Conservation (phyloP, 345 rosid genomes). For the Raphanus raphanistrum region DNA sequence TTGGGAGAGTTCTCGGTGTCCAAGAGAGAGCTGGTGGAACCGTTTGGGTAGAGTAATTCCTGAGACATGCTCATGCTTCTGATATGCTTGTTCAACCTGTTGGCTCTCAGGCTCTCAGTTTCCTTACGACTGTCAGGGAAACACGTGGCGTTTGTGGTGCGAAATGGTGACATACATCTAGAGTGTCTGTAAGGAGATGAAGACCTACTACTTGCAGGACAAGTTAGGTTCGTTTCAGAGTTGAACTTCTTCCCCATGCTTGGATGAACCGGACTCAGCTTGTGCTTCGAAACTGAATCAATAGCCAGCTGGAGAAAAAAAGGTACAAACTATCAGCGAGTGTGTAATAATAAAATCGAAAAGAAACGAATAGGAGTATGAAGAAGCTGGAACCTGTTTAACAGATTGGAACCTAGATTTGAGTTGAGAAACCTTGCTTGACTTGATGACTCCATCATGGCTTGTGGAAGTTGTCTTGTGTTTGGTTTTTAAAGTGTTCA, state of each 20-base stretch:
- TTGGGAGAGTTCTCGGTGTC: slow-evolving; percentile 49
- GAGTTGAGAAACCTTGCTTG: slow-evolving; percentile 44
- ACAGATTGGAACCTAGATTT: slow-evolving; percentile 49
- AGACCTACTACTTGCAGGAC: slow-evolving; percentile 43
- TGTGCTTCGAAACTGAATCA: slow-evolving; percentile 45
- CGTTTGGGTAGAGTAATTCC: slow-evolving; percentile 45
- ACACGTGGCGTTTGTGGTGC: slow-evolving; percentile 42
- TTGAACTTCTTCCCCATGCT: neutral
- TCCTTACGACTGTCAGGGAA: slow-evolving; percentile 59
- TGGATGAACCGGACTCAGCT: slow-evolving; percentile 41
- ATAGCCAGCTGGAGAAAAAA: slow-evolving; percentile 47
- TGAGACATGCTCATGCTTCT: slow-evolving; percentile 50
- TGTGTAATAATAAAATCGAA: neutral
- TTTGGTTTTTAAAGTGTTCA: slow-evolving; percentile 14
- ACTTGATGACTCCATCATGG: slow-evolving; percentile 43
- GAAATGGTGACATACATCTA: slow-evolving; percentile 54
- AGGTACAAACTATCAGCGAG: slow-evolving; percentile 22
- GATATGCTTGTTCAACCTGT: slow-evolving; percentile 44
- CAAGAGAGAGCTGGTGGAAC: slow-evolving; percentile 46
- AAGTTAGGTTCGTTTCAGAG: slow-evolving; percentile 30
- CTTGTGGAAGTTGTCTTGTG: slow-evolving; percentile 14
- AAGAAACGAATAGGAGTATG: neutral
- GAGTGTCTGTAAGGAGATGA: slow-evolving; percentile 63
- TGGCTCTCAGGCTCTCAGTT: slow-evolving; percentile 49
- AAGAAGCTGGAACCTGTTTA: slow-evolving; percentile 48